Conservation (phyloP, 768 basidiomycete genomes). For the Calocybe cyanea region DNA sequence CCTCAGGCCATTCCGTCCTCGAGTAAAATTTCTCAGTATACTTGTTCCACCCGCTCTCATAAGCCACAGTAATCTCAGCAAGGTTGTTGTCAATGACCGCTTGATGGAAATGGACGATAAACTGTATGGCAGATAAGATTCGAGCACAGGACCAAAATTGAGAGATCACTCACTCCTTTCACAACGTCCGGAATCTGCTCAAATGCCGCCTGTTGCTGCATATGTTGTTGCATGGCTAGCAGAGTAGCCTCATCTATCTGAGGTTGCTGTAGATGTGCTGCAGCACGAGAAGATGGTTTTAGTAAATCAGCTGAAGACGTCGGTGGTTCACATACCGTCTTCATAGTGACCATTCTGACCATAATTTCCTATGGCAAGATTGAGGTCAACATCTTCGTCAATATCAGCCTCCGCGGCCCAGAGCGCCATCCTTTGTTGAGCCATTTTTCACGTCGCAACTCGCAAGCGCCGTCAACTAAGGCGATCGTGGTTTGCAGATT, state of each 20-base stretch:
- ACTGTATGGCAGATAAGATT: slow-evolving; percentile 41
- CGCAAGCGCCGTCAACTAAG: slow-evolving; percentile 14
- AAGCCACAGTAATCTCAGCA: slow-evolving; percentile 85
- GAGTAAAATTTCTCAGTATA: slow-evolving; percentile 95
- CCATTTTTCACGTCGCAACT: slow-evolving; percentile 33
- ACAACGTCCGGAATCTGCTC: slow-evolving; percentile 85
- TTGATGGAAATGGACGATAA: slow-evolving; percentile 93
- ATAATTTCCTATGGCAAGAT: slow-evolving; percentile 63
- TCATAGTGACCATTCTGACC: slow-evolving; percentile 68
- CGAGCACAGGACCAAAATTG: neutral
- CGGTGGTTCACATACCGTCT: slow-evolving; percentile 51
- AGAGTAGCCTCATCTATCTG: slow-evolving; percentile 71
- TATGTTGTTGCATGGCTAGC: slow-evolving; percentile 75
- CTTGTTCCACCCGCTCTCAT: slow-evolving; percentile 96
- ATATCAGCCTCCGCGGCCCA: slow-evolving; percentile 81
- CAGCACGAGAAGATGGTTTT: slow-evolving; percentile 6
- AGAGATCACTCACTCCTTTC: slow-evolving; percentile 60
- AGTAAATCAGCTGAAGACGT: no score
- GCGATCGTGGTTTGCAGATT: slow-evolving; percentile 28
- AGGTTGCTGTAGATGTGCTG: slow-evolving; percentile 49
- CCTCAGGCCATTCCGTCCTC: slow-evolving; percentile 96
- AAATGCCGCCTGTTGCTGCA: slow-evolving; percentile 80
- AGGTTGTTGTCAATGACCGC: slow-evolving; percentile 90
- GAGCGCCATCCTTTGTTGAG: slow-evolving; percentile 63
- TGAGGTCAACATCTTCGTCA: slow-evolving; percentile 77